These are phyloP conservation scores for Ziziphus jujuba DNA, from an alignment of 306 rosid genomes.

Conservation along the genomic window DNA sequence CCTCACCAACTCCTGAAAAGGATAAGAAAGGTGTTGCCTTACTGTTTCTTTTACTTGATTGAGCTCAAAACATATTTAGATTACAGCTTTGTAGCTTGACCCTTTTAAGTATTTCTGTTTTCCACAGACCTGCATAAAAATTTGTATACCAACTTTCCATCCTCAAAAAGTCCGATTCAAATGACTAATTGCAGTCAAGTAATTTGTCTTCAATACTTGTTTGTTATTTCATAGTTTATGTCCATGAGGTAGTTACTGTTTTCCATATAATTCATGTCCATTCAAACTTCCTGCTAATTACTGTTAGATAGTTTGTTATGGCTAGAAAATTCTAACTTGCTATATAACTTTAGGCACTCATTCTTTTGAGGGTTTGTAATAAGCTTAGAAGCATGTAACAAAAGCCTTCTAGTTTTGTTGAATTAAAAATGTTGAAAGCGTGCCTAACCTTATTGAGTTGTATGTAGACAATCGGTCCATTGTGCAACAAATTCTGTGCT, in stretches of 20 bases:
- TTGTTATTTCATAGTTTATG: conserved; percentile 3
- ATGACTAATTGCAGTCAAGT: no score
- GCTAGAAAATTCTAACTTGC: no score
- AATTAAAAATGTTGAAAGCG: no score
- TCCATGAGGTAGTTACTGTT: not conserved
- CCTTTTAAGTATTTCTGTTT: not conserved
- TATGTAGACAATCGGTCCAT: not conserved
- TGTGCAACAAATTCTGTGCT: not conserved
- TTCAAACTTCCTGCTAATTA: not conserved
- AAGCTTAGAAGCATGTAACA: no score
- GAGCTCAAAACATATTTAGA: conserved; percentile 3
- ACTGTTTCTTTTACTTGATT: conserved; percentile 11
- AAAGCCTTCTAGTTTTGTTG: no score
- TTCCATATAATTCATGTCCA: not conserved
- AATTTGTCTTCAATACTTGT: not conserved
- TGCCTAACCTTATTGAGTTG: not conserved
- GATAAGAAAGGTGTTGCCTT: conserved; percentile 60
- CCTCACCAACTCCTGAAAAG: conserved; percentile 73
- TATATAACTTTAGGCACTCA: no score
- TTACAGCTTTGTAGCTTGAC: not conserved
- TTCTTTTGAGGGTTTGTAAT: no score
- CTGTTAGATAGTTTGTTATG: not conserved
- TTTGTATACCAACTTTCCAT: no score
- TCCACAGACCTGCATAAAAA: no score
- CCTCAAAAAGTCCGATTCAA: no score